Percentiles rank a stretch among this genome's conserved stretches.
Evolutionary conservation across 306 rosid genomes (phyloP).

Genomic region (Senna siamea): DNA sequence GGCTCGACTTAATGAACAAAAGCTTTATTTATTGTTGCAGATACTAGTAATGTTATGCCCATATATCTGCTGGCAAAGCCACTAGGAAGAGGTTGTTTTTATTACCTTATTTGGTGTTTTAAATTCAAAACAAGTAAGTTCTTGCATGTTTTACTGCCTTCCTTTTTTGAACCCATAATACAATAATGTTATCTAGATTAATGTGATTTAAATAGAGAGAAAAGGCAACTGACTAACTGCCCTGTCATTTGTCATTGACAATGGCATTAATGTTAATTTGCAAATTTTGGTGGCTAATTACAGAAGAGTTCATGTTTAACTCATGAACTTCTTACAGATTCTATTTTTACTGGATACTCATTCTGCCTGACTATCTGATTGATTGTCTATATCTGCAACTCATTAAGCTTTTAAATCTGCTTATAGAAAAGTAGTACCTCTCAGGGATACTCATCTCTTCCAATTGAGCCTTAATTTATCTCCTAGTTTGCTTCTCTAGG

Average conservation of each 20-base stretch:
- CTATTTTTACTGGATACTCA: constrained; percentile 1
- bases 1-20: no score
- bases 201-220: neutral
- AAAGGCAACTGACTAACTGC: constrained; percentile 35
- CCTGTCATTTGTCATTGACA: constrained; percentile 24
- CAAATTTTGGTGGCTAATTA: constrained; percentile 30
- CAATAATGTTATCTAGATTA: neutral
- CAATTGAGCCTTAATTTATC: constrained; percentile 16
- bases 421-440: constrained; percentile 5
- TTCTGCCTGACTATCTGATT: constrained; percentile 11
- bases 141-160: constrained; percentile 4
- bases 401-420: neutral
- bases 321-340: constrained; percentile 18
- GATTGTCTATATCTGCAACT: constrained; percentile 16
- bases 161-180: neutral
- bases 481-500: constrained; percentile 19
- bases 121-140: constrained; percentile 2
- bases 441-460: constrained; percentile 29
- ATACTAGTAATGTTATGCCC: constrained; percentile 3
- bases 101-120: constrained; percentile 4
- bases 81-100: neutral
- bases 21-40: constrained; percentile 2
- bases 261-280: constrained; percentile 41
- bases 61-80: constrained; percentile 17
- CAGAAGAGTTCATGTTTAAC: neutral